phyloP scores from a whole-genome alignment of 2,329 filamentous ascomycete genomes.

The Sclerotinia spermophila region DNA sequence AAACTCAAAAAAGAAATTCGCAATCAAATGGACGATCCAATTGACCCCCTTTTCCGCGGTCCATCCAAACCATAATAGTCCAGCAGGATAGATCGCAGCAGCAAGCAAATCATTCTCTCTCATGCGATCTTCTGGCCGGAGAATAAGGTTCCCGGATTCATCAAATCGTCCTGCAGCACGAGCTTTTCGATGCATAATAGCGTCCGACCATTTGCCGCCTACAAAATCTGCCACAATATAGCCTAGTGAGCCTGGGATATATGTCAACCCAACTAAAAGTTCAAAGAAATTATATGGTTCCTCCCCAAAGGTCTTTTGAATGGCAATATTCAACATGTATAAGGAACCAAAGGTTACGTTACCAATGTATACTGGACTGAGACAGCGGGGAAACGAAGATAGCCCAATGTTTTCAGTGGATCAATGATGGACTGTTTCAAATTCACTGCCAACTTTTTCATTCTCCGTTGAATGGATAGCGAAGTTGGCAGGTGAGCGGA shows the following conservation, averaged over 20 bases:
- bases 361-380: conserved; percentile 70
- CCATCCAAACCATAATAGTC: conserved; percentile 77
- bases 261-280: conserved; percentile 69
- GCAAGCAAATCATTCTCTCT: conserved; percentile 77
- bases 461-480: conserved; percentile 56
- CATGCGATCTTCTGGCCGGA: conserved; percentile 76
- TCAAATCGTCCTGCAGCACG: conserved; percentile 66
- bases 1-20: conserved; percentile 68
- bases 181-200: conserved; percentile 76
- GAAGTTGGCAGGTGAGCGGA: conserved; percentile 37
- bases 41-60: conserved; percentile 58
- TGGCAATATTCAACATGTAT: conserved; percentile 73
- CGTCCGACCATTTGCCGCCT: conserved; percentile 75
- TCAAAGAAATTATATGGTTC: conserved; percentile 66
- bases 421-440: conserved; percentile 65
- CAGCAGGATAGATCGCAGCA: conserved; percentile 64
- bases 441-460: conserved; percentile 50
- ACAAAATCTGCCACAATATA: conserved; percentile 66
- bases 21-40: conserved; percentile 60
- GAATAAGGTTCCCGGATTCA: conserved; percentile 60
- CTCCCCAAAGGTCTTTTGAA: conserved; percentile 65
- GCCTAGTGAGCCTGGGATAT: conserved; percentile 71
- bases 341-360: conserved; percentile 71
- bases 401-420: conserved; percentile 66
- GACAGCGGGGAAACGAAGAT: conserved; percentile 72